Evolutionary conservation across 1,139 yeast genomes (phyloP), one percentile per base, ranked within the genome.

Genomic region (Blastobotrys petasosporus): DNA sequence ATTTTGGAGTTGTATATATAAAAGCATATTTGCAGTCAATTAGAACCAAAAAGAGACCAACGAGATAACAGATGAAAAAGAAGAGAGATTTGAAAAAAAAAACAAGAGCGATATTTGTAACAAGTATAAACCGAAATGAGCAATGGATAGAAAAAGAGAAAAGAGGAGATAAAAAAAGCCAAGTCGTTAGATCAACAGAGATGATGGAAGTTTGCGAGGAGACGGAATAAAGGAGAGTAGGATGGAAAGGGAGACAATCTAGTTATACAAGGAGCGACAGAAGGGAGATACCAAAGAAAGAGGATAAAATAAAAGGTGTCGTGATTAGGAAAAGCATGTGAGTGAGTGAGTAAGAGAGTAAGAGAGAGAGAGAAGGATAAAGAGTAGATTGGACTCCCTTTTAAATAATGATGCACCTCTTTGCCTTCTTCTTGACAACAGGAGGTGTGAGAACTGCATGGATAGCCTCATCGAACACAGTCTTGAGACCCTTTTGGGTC

Each of bases 401-500:
- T 85, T 94, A 60, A 85, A 88, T 29, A 84, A 81, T 55, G 78
- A 85, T 61, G 79, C 83, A 51, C 82, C 88, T 54, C 59, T 63
- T 50, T 52, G 50, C 45, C 94, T 57, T 58, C 54, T 58, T 58
- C 53, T 55, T 54, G 42, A 50, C 51, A 33, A 41, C 44, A 32
- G 53, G 82, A 28, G 85, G 85, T 46, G 75, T 71, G 49, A 82
- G 74, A 8, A 83, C 92, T 0, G 81, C 75, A 57, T 80, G 76
- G 42, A 86, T 85, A 15, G 95, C 94, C 51, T 71, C 80, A 58
- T 86, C 95, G 57, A 87, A 87, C 13, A 87, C 82, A 49, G 82
- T 85, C 61, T 82, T 82, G 45, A 47, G 57, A 23, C 96, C 96
- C 50, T 75, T 77, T 66, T 87, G 96, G 25, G 94, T 83, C 16